Percentiles rank a stretch among this genome's conserved stretches.
Evolutionary conservation across 805 yeast species (phyloP).

Genomic region (Myxozyma lipomycoides): DNA sequence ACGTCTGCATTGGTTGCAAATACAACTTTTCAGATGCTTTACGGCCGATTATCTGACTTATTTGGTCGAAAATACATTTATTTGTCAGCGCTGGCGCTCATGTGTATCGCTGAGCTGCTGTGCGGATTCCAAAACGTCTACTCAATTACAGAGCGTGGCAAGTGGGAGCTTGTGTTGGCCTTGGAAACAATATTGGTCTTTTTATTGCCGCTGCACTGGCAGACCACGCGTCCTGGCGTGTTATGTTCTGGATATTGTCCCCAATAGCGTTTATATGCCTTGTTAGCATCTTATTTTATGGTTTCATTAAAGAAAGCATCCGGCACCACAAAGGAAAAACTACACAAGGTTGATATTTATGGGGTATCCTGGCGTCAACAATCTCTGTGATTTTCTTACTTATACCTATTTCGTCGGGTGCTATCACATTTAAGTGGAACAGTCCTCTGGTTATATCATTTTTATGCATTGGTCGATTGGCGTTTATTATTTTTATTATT

Average conservation of each 20-base stretch:
- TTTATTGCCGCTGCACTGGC: constrained; percentile 52
- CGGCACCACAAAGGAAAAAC: constrained; percentile 40
- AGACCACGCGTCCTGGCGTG: constrained; percentile 47
- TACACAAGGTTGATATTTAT: constrained; percentile 48
- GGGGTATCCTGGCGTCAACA: constrained; percentile 51
- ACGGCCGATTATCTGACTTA: constrained; percentile 67
- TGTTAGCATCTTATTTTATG: constrained; percentile 32
- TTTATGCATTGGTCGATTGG: constrained; percentile 40
- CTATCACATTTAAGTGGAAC: constrained; percentile 55
- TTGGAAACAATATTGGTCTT: constrained; percentile 51
- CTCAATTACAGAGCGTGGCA: constrained; percentile 48
- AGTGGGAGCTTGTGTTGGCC: constrained; percentile 35
- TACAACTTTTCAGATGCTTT: constrained; percentile 70
- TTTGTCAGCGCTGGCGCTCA: constrained; percentile 42
- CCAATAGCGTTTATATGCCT: constrained; percentile 41
- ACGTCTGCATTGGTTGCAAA: constrained; percentile 65
- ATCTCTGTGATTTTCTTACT: constrained; percentile 49
- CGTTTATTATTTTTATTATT: constrained; percentile 44
- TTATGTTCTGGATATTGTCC: constrained; percentile 48
- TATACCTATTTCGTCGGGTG: constrained; percentile 62
- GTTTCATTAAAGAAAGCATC: constrained; percentile 40
- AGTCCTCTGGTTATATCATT: constrained; percentile 38
- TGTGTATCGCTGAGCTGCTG: constrained; percentile 47
- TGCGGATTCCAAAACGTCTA: constrained; percentile 50
- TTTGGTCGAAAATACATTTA: constrained; percentile 42